phyloP scores from a whole-genome alignment of 2,329 filamentous ascomycete species.

The Diaporthe sp. region DNA sequence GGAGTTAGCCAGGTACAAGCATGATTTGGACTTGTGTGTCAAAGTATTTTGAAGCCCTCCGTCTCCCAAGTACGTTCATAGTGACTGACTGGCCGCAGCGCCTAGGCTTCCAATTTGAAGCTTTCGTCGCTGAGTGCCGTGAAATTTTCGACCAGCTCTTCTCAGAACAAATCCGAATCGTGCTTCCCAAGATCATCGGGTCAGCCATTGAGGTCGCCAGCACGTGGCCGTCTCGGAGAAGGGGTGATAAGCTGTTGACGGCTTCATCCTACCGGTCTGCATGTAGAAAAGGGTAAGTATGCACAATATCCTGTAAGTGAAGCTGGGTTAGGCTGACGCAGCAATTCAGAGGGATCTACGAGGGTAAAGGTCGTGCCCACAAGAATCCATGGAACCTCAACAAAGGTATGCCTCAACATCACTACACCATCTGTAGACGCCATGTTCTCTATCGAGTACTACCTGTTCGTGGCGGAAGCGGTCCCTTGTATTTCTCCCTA shows the following conservation, averaged over 20 bases:
- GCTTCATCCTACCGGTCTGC: not conserved
- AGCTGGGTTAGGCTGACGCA: not conserved
- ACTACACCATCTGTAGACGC: not conserved
- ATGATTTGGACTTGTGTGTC: not conserved
- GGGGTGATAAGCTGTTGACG: not conserved
- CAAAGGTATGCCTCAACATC: not conserved
- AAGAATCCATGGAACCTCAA: slow-evolving; percentile 17
- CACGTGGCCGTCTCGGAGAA: not conserved
- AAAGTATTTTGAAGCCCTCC: not conserved
- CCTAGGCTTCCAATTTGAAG: not conserved
- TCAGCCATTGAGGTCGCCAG: not conserved
- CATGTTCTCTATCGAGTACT: not conserved
- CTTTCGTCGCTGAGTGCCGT: not conserved
- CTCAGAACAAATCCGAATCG: not conserved
- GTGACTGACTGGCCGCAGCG: not conserved
- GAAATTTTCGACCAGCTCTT: not conserved
- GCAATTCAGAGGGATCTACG: not conserved
- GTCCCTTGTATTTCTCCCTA: not conserved
- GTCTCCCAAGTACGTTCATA: not conserved
- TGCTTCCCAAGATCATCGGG: not conserved
- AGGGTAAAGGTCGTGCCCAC: not conserved
- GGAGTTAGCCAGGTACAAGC: not conserved
- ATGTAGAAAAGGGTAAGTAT: not conserved
- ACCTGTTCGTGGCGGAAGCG: too few species aligned
- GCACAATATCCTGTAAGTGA: accelerated